Base-by-base conservation (phyloP, 2,329 filamentous ascomycete species). In the Tolypocladium capitatum region DNA sequence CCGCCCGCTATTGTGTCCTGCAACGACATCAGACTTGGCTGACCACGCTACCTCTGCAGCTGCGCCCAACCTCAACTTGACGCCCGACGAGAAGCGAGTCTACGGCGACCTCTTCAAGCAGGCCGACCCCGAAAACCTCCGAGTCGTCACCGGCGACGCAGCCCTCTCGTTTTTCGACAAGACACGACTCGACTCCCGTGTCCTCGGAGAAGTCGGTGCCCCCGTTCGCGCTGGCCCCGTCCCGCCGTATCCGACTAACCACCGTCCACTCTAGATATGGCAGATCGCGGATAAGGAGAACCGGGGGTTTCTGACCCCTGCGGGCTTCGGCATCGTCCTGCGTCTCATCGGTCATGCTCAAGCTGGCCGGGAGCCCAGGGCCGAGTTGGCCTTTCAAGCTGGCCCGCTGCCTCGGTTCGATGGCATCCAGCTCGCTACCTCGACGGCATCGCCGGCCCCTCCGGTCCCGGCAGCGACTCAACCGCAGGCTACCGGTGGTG, bases 101-200 rank as follows among this genome's bases (percentile, higher is more conserved):
- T 98, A 94, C 67, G 87, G 85, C 57, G 88, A 92, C 67, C 82
- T 98, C 53, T 96, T 98, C 70, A 82, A 86, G 65, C 84, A 89
- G 59, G 92, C 92, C 55, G 92, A 98, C 68, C 85, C 84, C 50
- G 92, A 96, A 58, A 85, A 80, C 63, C 83, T 95, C 49, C 89
- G 90, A 48, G 89, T 97, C 54, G 87, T 98, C 32, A 96, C 92
- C 18, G 92, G 92, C 66, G 92, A 98, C 68, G 78, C 94, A 52
- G 92, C 92, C 50, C 90, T 98, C 65, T 87, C 89, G 64, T 97
- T 98, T 73, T 98, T 98, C 63, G 90, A 97, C 68, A 92, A 92
- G 74, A 97, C 92, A 42, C 83, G 86, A 56, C 75, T 98, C 44
- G 81, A 91, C 52, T 87, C 90, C 47, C 81, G 86, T 52, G 76